These are phyloP conservation scores for Cordyceps farinosa DNA, from an alignment of 2,329 filamentous ascomycete species.

Conservation along the genomic window DNA sequence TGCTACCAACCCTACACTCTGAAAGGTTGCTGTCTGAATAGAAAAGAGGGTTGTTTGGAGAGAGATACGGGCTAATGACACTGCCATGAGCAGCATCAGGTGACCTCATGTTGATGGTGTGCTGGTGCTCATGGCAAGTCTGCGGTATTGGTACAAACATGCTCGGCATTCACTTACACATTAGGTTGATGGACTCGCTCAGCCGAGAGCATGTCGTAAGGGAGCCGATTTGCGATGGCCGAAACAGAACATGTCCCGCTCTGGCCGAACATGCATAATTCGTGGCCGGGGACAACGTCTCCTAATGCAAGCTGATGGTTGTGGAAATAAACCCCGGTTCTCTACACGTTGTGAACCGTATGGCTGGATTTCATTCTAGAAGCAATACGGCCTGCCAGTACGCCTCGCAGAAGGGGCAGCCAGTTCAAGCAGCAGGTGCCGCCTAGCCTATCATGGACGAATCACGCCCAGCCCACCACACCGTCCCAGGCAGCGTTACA, in stretches of 20 bases:
- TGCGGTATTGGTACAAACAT: background rate
- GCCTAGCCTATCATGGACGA: background rate
- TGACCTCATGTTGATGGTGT: background rate
- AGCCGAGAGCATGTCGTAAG: no score
- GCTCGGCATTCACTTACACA: no score
- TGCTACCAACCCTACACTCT: constrained; percentile 9
- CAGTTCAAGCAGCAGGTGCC: background rate
- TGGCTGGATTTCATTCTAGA: constrained; percentile 1
- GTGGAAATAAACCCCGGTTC: background rate
- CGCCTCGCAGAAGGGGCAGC: background rate
- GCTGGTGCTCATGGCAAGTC: background rate
- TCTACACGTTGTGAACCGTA: background rate
- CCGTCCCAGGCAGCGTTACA: background rate
- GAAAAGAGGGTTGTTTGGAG: background rate
- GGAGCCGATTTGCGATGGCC: background rate
- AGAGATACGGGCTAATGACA: background rate
- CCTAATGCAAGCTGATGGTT: background rate
- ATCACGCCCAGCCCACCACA: background rate
- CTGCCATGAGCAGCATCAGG: background rate
- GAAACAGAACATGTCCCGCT: background rate
- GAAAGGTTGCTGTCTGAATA: background rate
- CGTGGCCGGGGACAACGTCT: background rate
- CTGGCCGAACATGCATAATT: background rate
- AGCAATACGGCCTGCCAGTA: background rate
- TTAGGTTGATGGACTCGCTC: no score